Conservation (phyloP, 129 eudicot species). For the Saposhnikovia divaricata region DNA sequence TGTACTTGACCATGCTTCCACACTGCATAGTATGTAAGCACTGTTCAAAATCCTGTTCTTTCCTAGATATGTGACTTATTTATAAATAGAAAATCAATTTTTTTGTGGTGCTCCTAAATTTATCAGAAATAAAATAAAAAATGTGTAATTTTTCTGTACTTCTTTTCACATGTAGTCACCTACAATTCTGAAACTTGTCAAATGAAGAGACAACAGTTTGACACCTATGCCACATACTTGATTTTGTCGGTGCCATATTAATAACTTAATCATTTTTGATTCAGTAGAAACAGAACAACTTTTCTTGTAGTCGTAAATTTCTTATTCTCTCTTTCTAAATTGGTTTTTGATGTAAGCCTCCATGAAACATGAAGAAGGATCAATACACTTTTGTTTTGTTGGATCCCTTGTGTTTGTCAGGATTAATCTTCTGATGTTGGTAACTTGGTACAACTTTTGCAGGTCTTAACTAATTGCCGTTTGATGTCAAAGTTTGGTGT, state of each 20-base stretch:
- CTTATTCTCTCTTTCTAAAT: neutral
- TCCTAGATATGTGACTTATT: neutral
- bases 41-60: neutral
- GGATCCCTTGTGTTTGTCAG: neutral
- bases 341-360: neutral
- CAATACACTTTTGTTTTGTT: neutral
- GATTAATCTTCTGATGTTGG: neutral
- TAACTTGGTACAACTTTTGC: conserved; percentile 16
- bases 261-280: neutral
- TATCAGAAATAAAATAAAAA: no score
- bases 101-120: neutral
- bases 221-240: neutral
- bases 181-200: no score
- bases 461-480: conserved; percentile 82
- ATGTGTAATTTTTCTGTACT: no score
- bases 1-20: neutral
- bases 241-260: neutral
- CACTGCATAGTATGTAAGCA: neutral
- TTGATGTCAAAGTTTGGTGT: conserved; percentile 74
- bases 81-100: neutral
- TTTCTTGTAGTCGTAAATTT: neutral
- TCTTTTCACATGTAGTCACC: no score
- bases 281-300: neutral
- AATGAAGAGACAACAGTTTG: neutral
- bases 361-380: neutral